Evolutionary conservation across 768 basidiomycete species (phyloP).

Genomic region (Trametes cubensis): DNA sequence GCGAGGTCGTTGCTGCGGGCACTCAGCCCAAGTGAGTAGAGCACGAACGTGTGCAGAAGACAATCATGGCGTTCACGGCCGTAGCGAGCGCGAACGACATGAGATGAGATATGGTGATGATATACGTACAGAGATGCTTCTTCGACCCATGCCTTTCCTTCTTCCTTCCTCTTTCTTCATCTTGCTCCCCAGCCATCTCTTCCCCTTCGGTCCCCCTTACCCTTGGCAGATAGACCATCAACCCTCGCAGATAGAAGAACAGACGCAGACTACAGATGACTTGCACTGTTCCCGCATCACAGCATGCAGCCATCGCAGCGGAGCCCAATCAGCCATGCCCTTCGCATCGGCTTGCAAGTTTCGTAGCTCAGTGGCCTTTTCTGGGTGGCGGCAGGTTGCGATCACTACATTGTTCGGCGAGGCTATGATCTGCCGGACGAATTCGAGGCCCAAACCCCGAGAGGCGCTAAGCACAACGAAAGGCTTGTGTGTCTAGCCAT

Average conservation of each 20-base stretch:
- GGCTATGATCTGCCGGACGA: conserved; percentile 29
- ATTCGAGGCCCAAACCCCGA: conserved; percentile 36
- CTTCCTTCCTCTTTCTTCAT: too few species aligned
- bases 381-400: conserved; percentile 36
- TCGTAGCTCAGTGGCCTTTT: conserved; percentile 27
- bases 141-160: too few species aligned
- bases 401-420: conserved; percentile 32
- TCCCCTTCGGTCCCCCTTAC: neutral
- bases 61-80: too few species aligned
- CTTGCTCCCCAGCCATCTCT: neutral
- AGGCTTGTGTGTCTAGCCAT: too few species aligned
- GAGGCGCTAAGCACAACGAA: neutral
- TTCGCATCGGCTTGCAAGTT: conserved; percentile 28
- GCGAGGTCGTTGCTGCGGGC: too few species aligned
- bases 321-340: conserved; percentile 25
- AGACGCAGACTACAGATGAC: neutral
- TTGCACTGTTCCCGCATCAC: conserved; percentile 1
- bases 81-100: too few species aligned
- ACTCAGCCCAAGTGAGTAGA: too few species aligned
- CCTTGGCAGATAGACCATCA: neutral
- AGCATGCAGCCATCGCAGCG: too few species aligned
- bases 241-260: neutral
- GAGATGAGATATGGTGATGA: too few species aligned
- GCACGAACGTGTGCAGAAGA: too few species aligned
- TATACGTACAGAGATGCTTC: too few species aligned